A percentile compares a stretch with the other conserved stretches of the same genome.
Conservation (phyloP, 148 eudicot genomes). For the Persicaria tinctoria region DNA sequence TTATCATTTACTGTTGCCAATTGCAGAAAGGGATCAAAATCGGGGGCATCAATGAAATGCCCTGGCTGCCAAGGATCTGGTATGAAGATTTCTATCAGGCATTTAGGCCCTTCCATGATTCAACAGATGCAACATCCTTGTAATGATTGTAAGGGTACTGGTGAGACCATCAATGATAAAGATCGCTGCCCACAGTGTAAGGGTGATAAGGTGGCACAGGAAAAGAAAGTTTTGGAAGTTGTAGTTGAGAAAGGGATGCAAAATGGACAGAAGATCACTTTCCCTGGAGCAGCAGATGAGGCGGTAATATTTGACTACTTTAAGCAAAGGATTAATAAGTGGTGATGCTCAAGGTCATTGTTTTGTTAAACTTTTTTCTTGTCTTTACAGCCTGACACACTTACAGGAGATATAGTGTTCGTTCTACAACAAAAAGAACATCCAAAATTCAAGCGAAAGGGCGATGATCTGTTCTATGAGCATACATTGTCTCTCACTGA, state of each 20-base stretch:
- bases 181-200: constrained; percentile 51
- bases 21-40: constrained; percentile 48
- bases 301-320: constrained; percentile 23
- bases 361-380: background rate
- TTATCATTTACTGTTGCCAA: background rate
- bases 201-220: constrained; percentile 44
- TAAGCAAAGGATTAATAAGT: background rate
- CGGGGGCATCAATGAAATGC: constrained; percentile 49
- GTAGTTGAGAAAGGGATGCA: constrained; percentile 50
- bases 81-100: constrained; percentile 43
- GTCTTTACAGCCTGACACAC: constrained; percentile 41
- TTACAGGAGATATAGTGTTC: constrained; percentile 45
- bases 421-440: constrained; percentile 46
- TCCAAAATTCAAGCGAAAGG: constrained; percentile 48
- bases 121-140: constrained; percentile 63
- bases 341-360: background rate
- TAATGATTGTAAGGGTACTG: constrained; percentile 48
- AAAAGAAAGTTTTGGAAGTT: constrained; percentile 50
- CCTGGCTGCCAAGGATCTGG: constrained; percentile 51
- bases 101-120: constrained; percentile 49
- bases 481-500: constrained; percentile 42
- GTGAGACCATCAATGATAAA: constrained; percentile 43
- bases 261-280: constrained; percentile 43
- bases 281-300: constrained; percentile 50
- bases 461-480: constrained; percentile 43